Conservation (phyloP, 1,284 basidiomycete genomes). For the Gymnopus androsaceus region DNA sequence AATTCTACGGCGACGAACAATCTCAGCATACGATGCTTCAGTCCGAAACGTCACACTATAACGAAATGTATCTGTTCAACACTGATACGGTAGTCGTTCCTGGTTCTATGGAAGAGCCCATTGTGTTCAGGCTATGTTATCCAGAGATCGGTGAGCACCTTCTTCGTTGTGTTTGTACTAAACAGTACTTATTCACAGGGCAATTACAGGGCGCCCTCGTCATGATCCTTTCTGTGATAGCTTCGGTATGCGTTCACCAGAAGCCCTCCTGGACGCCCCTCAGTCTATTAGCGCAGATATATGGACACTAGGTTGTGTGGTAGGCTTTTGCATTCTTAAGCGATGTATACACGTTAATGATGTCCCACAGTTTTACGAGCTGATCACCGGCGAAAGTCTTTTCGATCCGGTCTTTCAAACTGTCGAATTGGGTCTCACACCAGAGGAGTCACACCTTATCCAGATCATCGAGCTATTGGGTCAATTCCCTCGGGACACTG, state of each 20-base stretch:
- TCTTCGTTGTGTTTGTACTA: background rate
- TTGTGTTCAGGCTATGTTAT: slow-evolving; percentile 22
- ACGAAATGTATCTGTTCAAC: slow-evolving; percentile 9
- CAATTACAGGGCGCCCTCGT: background rate
- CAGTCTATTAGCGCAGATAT: slow-evolving; percentile 22
- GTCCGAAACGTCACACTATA: slow-evolving; percentile 18
- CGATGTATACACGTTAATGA: background rate
- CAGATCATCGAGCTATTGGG: slow-evolving; percentile 30
- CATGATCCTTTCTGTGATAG: slow-evolving; percentile 15
- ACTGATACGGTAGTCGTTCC: slow-evolving; percentile 10
- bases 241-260: slow-evolving; percentile 25
- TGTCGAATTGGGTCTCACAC: slow-evolving; percentile 23
- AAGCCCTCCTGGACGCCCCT: slow-evolving; percentile 25
- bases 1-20: slow-evolving; percentile 19
- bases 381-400: slow-evolving; percentile 27
- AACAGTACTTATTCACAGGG: background rate
- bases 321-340: slow-evolving; percentile 13
- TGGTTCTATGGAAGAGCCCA: slow-evolving; percentile 12
- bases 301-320: slow-evolving; percentile 30
- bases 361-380: slow-evolving; percentile 25
- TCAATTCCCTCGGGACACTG: slow-evolving; percentile 23
- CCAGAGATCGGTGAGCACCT: slow-evolving; percentile 14
- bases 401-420: slow-evolving; percentile 32
- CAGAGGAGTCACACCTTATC: slow-evolving; percentile 30
- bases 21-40: slow-evolving; percentile 12